These are phyloP conservation scores for Aureobasidium melanogenum DNA, from an alignment of 2,329 filamentous ascomycete genomes.

Conservation along the genomic window DNA sequence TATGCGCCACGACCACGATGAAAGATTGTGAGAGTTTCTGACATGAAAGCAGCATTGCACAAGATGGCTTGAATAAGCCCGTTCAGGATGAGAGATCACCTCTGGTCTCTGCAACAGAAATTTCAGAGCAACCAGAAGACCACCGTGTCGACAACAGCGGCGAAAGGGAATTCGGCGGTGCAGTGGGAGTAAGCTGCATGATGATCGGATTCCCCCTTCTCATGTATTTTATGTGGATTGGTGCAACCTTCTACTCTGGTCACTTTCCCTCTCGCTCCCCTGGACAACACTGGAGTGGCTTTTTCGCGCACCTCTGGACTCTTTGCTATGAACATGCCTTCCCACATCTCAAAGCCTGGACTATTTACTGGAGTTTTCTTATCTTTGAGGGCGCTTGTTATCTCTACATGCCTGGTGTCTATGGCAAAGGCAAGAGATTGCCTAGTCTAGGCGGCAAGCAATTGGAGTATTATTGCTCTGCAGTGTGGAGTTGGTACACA, in stretches of 20 bases:
- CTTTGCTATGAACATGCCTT: constrained; percentile 73
- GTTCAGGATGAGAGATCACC: background rate
- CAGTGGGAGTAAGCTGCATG: constrained; percentile 63
- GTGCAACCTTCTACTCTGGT: constrained; percentile 77
- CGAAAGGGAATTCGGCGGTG: constrained; percentile 70
- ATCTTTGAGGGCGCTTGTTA: constrained; percentile 73
- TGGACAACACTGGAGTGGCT: constrained; percentile 59
- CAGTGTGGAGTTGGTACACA: constrained; percentile 70
- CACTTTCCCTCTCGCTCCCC: constrained; percentile 54
- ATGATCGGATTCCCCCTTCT: constrained; percentile 80
- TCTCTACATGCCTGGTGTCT: constrained; percentile 72
- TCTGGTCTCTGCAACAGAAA: background rate
- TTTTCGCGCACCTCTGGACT: constrained; percentile 56
- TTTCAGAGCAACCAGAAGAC: background rate
- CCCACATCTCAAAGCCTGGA: constrained; percentile 69
- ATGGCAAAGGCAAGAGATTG: constrained; percentile 73
- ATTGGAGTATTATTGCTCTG: constrained; percentile 85
- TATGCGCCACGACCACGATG: no score
- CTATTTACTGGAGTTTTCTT: constrained; percentile 85
- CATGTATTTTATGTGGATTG: constrained; percentile 98
- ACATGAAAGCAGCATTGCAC: background rate
- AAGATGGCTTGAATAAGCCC: background rate
- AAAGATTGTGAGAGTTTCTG: background rate
- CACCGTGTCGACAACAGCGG: background rate
- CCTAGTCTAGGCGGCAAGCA: constrained; percentile 69